Conservation (phyloP, 2,329 filamentous ascomycete species). For the Epichloe scottii region DNA sequence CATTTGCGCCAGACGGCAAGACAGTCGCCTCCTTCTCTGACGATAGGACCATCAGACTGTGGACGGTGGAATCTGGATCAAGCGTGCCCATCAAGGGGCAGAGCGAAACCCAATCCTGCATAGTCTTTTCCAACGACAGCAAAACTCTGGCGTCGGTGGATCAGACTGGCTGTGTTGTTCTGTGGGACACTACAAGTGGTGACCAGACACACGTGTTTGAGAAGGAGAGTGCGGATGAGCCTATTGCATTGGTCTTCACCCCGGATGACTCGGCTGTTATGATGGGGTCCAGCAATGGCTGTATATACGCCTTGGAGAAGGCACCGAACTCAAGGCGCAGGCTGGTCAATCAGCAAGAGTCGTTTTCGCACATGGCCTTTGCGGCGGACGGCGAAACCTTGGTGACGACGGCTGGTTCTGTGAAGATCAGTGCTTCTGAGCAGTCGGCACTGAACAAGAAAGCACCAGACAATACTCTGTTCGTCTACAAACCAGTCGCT, state of each 20-base stretch:
- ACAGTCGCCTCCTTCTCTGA: slow-evolving; percentile 10
- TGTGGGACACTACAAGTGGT: slow-evolving; percentile 9
- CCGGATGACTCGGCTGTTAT: slow-evolving; percentile 4
- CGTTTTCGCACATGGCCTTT: slow-evolving; percentile 5
- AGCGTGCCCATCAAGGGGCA: slow-evolving; percentile 11
- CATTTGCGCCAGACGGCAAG: slow-evolving; percentile 11
- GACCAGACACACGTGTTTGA: slow-evolving; percentile 2
- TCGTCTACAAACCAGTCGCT: slow-evolving; percentile 7
- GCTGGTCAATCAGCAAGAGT: slow-evolving; percentile 6
- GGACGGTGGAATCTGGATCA: slow-evolving; percentile 6
- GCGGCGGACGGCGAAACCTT: slow-evolving; percentile 3
- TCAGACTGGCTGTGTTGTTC: slow-evolving; percentile 5
- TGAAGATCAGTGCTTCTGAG: not conserved
- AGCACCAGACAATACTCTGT: slow-evolving; percentile 1
- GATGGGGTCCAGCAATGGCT: slow-evolving; percentile 4
- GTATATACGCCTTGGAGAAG: slow-evolving; percentile 6
- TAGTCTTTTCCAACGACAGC: slow-evolving; percentile 10
- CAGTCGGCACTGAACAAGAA: slow-evolving; percentile 5
- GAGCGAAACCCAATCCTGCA: slow-evolving; percentile 4
- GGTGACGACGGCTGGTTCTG: slow-evolving; percentile 7
- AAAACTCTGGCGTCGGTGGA: slow-evolving; percentile 9
- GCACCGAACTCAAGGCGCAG: slow-evolving; percentile 2
- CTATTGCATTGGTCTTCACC: slow-evolving; percentile 4
- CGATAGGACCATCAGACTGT: slow-evolving; percentile 10
- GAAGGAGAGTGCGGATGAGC: slow-evolving; percentile 1